Conservation (phyloP, 1,139 yeast genomes). For the Barnettozyma hawaiiensis region DNA sequence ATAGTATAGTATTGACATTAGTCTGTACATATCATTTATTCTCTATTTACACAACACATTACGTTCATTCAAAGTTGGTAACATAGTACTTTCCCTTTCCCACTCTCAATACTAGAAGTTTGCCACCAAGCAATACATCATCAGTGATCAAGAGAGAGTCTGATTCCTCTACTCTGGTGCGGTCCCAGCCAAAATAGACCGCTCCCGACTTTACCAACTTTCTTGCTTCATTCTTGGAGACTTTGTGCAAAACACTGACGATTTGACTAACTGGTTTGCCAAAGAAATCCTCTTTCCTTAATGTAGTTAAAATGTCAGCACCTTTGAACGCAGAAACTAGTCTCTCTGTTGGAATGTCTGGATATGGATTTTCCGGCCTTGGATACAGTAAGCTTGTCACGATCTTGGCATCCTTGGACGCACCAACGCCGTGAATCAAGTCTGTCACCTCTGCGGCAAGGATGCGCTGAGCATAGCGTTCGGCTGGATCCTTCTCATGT, state of each 20-base stretch:
- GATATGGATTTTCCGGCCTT: constrained; percentile 45
- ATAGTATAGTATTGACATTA: too few relatives aligned
- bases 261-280: constrained; percentile 33
- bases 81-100: constrained; percentile 70
- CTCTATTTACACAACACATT: constrained; percentile 6
- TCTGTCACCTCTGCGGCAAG: constrained; percentile 85
- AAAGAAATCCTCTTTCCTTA: constrained; percentile 34
- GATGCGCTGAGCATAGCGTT: constrained; percentile 65
- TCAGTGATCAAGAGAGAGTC: constrained; percentile 43
- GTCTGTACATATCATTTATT: too few relatives aligned
- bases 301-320: constrained; percentile 52
- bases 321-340: constrained; percentile 53
- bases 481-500: constrained; percentile 56
- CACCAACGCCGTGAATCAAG: constrained; percentile 77
- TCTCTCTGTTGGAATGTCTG: constrained; percentile 44
- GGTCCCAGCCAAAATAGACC: constrained; percentile 59
- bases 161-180: constrained; percentile 51
- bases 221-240: constrained; percentile 55
- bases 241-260: constrained; percentile 32
- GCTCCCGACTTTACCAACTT: constrained; percentile 68
- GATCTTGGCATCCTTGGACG: constrained; percentile 59
- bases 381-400: constrained; percentile 66
- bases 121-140: constrained; percentile 51
- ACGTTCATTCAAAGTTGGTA: constrained; percentile 36
- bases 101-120: constrained; percentile 57